Base-by-base conservation (phyloP, 148 eudicot species). In the Nepenthes gracilis region DNA sequence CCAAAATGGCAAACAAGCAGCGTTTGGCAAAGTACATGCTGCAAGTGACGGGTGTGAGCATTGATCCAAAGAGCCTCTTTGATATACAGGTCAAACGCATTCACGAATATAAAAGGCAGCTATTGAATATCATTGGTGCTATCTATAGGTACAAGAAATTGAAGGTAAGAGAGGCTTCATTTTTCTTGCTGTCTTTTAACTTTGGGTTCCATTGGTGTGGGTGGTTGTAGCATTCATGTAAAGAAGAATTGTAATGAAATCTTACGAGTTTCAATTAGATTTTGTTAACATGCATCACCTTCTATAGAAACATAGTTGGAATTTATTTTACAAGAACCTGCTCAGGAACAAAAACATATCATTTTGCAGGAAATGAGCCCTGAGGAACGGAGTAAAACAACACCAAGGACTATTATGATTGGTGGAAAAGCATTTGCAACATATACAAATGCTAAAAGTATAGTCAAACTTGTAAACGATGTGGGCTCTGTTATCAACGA, bases 341-440 rank as follows among this genome's bases (percentile, higher is more conserved):
- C 23, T 40, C 6, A 3, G 45, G 8, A 40, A 40, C 6, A 3
- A 40, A 40, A 40, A 40, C 45, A 40, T 40, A 49, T 49, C 15
- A 10, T 49, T 10, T n/a, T 49, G 53, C 78, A 93, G 98, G 96
- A 77, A 68, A 93, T 93, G 98, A 88, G 78, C 74, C 84, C 95
- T 23, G 96, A 84, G 65, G 92, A 89, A 36, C 75, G 97, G 64
- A 81, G 78, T 67, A 79, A 68, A 35, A 75, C 89, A 15, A 89
- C 92, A 47, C 75, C 96, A n/a, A 84, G 99, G 63, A 86, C 95
- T 53, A 72, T 86, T 70, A 93, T 93, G 97, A 79, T 93, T 56
- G 99, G 99, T 59, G 99, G 99, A 57, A 93, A 93, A 77, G 99
- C 99, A 54, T 89, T 89, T 78, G 97, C 99, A 3, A 89, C 97